Conservation (phyloP, 305 asterid species). For the Solanum hybrid region DNA sequence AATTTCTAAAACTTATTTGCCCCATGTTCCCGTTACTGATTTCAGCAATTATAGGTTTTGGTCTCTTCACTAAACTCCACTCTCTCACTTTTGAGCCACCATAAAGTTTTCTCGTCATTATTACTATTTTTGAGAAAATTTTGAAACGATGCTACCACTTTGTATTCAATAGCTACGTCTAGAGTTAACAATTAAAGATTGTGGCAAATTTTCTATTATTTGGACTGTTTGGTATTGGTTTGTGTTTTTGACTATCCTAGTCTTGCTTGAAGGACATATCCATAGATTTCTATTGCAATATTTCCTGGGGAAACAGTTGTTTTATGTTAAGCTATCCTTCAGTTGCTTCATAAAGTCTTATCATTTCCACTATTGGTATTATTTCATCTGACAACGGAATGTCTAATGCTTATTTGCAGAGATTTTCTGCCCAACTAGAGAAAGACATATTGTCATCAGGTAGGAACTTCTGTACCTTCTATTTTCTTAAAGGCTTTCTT, state of each 20-base stretch:
- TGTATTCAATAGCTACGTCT: neutral
- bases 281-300: neutral
- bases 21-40: neutral
- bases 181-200: neutral
- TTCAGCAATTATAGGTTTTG: neutral
- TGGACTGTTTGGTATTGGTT: neutral
- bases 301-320: neutral
- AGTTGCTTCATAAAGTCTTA: neutral
- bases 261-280: neutral
- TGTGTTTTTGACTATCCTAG: neutral
- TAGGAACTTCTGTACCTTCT: constrained; percentile 19
- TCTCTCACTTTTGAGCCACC: neutral
- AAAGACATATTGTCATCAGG: constrained; percentile 86
- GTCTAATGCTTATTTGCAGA: constrained; percentile 34
- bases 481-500: neutral
- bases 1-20: neutral
- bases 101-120: neutral
- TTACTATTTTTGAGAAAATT: neutral
- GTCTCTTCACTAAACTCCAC: neutral
- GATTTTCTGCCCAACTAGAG: constrained; percentile 85
- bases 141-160: neutral
- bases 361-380: neutral
- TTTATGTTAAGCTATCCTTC: neutral
- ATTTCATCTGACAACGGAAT: constrained; percentile 1
- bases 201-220: neutral